phyloP scores from a whole-genome alignment of 805 yeast genomes.

The Cyberlindnera bimundalis region DNA sequence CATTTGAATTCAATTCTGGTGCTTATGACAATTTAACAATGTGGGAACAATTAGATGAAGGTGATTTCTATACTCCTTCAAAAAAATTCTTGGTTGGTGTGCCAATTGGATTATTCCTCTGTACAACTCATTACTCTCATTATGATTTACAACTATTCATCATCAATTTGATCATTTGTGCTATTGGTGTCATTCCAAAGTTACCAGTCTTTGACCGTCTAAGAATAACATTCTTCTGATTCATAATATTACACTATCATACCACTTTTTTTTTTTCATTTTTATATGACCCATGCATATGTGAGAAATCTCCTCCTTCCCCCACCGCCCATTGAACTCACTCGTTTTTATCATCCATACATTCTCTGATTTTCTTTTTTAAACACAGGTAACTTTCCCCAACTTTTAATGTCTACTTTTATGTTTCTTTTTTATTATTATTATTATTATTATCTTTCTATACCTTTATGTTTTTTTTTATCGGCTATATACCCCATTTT shows the following conservation, averaged over 20 bases:
- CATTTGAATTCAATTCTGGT: slow-evolving; percentile 94
- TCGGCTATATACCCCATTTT: too few species aligned
- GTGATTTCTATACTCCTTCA: slow-evolving; percentile 95
- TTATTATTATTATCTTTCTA: too few species aligned
- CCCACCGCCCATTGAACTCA: too few species aligned
- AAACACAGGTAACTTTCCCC: too few species aligned
- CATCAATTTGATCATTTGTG: slow-evolving; percentile 69
- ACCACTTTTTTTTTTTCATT: too few species aligned
- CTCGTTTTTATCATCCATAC: too few species aligned
- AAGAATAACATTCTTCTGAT: slow-evolving; percentile 44
- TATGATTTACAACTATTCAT: slow-evolving; percentile 78
- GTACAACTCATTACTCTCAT: slow-evolving; percentile 86
- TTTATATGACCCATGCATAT: too few species aligned
- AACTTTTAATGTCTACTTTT: too few species aligned
- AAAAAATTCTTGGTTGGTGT: slow-evolving; percentile 89
- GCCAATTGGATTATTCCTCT: slow-evolving; percentile 83
- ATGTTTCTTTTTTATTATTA: too few species aligned
- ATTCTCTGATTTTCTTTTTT: too few species aligned
- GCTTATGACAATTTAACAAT: slow-evolving; percentile 93
- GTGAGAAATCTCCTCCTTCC: too few species aligned
- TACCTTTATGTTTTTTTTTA: too few species aligned
- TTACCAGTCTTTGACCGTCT: slow-evolving; percentile 78
- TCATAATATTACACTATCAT: not conserved
- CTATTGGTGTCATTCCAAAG: slow-evolving; percentile 88
- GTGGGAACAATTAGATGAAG: slow-evolving; percentile 98